Evolutionary conservation across 495 filamentous ascomycete species (phyloP), one percentile per base, ranked within the genome.

Genomic region (Xylaria castorea): DNA sequence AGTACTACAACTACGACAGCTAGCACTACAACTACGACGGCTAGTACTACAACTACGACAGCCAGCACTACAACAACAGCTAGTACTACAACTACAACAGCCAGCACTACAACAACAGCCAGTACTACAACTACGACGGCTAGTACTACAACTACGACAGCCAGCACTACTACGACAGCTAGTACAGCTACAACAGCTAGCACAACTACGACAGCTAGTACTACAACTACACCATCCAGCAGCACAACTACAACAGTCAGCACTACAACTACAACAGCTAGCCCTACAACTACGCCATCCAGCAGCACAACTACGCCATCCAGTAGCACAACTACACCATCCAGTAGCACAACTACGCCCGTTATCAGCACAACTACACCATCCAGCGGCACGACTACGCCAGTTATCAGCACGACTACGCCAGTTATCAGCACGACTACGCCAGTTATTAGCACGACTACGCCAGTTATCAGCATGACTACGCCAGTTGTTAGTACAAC

Each of bases 71-170:
- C 62, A 25, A 65, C 36, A 12, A 46, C 62, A 18, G 30, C 40
- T 16, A 65, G n/a, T 22, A 36, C 60, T n/a, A 63, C 60, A 9
- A 40, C 60, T n/a, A n/a, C 34, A 9, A 36, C 60, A n/a, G n/a
- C 8, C 8, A 64, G 20, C 5, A 42, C 11, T 6, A 64, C 61
- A 18, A 9, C 61, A 2, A 18, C 40, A 18, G 30, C 40, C 6
- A 65, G n/a, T 22, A 36, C 60, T n/a, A 63, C 60, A 9, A 40
- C 60, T n/a, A n/a, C 34, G 2, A 36, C 60, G n/a, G n/a, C n/a
- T n/a, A n/a, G n/a, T n/a, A n/a, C n/a, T n/a, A n/a, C 34, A 11
- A 36, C 60, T 12, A 63, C 60, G 3, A 3, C 60, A 4, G 8
- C 60, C 1, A 38, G 5, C 2, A 36, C 30, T n/a, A 38, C 58